These are phyloP conservation scores for Massariosphaeria phaeospora DNA, from an alignment of 495 filamentous ascomycete genomes.

Conservation along the genomic window DNA sequence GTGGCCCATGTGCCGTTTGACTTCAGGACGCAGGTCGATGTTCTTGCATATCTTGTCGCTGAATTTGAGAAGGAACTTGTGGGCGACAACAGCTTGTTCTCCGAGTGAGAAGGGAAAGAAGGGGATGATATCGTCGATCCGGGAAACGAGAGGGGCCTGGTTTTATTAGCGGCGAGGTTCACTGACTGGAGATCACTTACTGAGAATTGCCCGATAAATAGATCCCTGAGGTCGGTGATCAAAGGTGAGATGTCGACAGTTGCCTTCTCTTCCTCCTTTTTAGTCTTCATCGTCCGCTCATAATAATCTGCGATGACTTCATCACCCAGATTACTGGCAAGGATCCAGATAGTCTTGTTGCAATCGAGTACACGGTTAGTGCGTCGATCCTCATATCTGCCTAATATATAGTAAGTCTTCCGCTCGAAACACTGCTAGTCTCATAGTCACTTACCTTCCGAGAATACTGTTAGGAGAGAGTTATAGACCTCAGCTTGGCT, in stretches of 20 bases:
- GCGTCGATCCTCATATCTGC: constrained; percentile 48
- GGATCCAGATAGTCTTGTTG: constrained; percentile 53
- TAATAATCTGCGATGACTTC: constrained; percentile 34
- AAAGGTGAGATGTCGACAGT: too few species aligned
- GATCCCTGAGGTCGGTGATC: too few species aligned
- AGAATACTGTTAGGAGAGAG: constrained; percentile 14
- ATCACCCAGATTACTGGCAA: constrained; percentile 51
- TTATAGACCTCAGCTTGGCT: constrained; percentile 38
- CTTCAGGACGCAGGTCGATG: too few species aligned
- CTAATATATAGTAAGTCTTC: constrained; percentile 22
- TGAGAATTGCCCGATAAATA: background rate
- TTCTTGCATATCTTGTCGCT: too few species aligned
- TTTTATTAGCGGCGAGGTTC: background rate
- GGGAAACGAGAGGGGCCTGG: constrained; percentile 40
- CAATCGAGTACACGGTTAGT: constrained; percentile 46
- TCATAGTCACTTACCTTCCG: background rate
- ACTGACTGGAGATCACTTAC: background rate
- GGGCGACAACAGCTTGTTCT: constrained; percentile 44
- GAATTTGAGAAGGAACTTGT: constrained; percentile 44
- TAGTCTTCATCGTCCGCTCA: too few species aligned
- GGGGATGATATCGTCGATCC: constrained; percentile 46
- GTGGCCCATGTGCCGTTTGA: too few species aligned
- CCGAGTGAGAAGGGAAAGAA: constrained; percentile 45
- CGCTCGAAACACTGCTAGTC: background rate
- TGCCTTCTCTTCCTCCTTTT: too few species aligned